Evolutionary conservation across 306 rosid species (phyloP), one percentile per base, ranked within the genome.

Genomic region (Abrus precatorius): DNA sequence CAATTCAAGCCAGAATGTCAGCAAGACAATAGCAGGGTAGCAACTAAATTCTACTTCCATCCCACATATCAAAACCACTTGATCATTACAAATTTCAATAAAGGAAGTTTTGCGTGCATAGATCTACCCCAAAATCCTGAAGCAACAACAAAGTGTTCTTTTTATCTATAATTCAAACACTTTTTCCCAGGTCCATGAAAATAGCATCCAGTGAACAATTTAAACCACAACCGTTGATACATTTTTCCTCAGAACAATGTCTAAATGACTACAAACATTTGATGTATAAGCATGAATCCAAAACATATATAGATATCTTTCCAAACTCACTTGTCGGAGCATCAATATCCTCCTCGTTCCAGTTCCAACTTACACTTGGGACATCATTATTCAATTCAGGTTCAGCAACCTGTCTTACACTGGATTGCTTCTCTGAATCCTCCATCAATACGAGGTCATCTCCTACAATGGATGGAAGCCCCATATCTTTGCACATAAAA

Each of bases 301-400:
- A 62, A 27, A 85, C 67, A 67, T 9, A 53, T 45, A 75, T 50
- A 59, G 41, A 28, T 61, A 73, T 69, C 30, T 55, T 10, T 45
- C 77, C 78, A 85, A 85, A 91, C 97, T 82, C 90, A 95, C 99
- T 67, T 75, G 88, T 84, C 41, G 98, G 98, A 64, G 97, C 98
- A 84, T 89, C 97, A 75, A 56, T 62, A 72, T 88, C 78, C 83
- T 93, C 97, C 77, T 82, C 91, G 71, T 85, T 90, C 99, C 94
- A 90, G 48, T 66, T 82, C 75, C 63, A 89, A 50, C 89, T 41
- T 65, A 44, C 64, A 36, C 78, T 64, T 49, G 88, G 86, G 63
- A 86, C 71, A 63, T 76, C 83, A 34, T 63, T 76, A 56, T 79
- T 77, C 69, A 61, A 62, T 78, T 83, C 84, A 60, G 89, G 82